phyloP scores from a whole-genome alignment of 768 basidiomycete genomes.

The Lyophyllum shimeji region DNA sequence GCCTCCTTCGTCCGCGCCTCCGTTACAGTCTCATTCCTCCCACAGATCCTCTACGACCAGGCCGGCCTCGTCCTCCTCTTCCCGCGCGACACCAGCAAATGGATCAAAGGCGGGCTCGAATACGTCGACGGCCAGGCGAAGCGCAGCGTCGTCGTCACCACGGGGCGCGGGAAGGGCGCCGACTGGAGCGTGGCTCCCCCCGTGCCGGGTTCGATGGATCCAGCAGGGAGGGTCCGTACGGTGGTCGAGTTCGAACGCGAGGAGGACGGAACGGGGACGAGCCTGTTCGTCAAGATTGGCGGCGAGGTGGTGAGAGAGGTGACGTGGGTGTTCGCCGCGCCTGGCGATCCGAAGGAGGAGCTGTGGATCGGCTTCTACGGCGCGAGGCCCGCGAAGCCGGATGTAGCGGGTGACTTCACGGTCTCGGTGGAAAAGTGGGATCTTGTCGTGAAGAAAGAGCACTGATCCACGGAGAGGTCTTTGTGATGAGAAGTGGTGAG shows the following conservation, averaged over 20 bases:
- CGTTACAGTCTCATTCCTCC: constrained; percentile 13
- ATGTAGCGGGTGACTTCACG: constrained; percentile 4
- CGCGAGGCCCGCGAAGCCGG: constrained; percentile 13
- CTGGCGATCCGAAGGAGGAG: constrained; percentile 11
- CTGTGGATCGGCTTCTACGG: constrained; percentile 18
- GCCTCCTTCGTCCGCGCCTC: constrained; percentile 12
- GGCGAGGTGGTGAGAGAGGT: constrained; percentile 20
- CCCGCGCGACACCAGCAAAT: constrained; percentile 10
- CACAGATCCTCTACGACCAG: constrained; percentile 17
- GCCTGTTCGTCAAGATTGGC: constrained; percentile 17
- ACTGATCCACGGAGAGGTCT: not conserved
- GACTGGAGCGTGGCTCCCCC: constrained; percentile 22
- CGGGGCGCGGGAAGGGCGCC: constrained; percentile 9
- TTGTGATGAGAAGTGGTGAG: not conserved
- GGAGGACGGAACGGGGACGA: constrained; percentile 15
- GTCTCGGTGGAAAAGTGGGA: constrained; percentile 10
- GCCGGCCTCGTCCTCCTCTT: constrained; percentile 16
- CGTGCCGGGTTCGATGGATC: constrained; percentile 1
- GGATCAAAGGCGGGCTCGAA: constrained; percentile 21
- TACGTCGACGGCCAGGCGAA: constrained; percentile 15
- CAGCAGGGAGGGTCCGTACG: constrained; percentile 7
- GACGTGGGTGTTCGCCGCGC: constrained; percentile 18
- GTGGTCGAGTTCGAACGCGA: constrained; percentile 18
- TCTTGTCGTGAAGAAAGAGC: not conserved
- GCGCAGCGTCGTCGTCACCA: constrained; percentile 17